Conservation (phyloP, 345 rosid genomes). For the Firmiana major region DNA sequence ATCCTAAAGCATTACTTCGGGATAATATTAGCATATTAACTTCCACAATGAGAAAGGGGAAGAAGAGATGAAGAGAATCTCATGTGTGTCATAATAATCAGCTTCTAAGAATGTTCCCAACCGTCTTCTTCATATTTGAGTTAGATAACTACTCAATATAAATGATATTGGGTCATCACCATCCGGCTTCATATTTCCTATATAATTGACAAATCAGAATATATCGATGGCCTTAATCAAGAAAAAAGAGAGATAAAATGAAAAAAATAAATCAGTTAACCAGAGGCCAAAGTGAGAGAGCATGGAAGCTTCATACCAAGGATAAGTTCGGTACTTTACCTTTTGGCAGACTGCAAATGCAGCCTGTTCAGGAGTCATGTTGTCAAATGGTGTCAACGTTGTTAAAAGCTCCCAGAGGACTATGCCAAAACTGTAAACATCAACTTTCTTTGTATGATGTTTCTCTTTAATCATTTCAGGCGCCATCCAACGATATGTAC, state of each 20-base stretch:
- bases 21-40: background rate
- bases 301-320: background rate
- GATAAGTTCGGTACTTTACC: slow-evolving; percentile 36
- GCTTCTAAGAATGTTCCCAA: background rate
- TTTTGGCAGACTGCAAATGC: slow-evolving; percentile 82
- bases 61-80: background rate
- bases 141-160: slow-evolving; percentile 6
- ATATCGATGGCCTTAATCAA: no score
- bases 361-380: slow-evolving; percentile 81
- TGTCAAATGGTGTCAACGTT: slow-evolving; percentile 60
- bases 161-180: background rate
- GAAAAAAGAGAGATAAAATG: no score
- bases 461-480: slow-evolving; percentile 84
- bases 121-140: background rate
- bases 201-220: background rate
- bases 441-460: slow-evolving; percentile 71
- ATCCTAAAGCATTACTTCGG: background rate
- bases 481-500: slow-evolving; percentile 89
- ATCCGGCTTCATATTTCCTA: slow-evolving; percentile 6
- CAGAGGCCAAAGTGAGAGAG: background rate
- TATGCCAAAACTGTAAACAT: slow-evolving; percentile 76
- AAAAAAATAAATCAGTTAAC: background rate
- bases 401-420: slow-evolving; percentile 82
- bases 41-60: background rate
- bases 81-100: background rate